These are phyloP conservation scores for Epichloe brachyelytri DNA, from an alignment of 2,329 filamentous ascomycete genomes.

Conservation along the genomic window DNA sequence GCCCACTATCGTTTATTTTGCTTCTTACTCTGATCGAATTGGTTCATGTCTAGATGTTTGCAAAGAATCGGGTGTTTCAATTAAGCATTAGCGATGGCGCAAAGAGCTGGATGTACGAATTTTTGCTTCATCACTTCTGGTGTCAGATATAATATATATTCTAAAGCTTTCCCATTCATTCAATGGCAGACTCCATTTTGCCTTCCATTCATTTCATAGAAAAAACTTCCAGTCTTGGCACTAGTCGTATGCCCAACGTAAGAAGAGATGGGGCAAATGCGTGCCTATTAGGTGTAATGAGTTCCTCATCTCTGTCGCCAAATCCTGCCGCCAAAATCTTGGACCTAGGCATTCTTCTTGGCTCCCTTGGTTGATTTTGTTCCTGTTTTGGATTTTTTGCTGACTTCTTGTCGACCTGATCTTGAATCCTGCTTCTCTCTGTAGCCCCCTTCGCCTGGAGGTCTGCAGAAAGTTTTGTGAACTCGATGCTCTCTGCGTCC, in stretches of 20 bases:
- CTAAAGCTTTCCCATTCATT: background rate
- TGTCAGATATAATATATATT: background rate
- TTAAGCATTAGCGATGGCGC: background rate
- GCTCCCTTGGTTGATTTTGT: background rate
- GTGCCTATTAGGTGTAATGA: background rate
- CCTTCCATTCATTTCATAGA: background rate
- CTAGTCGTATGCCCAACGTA: too few relatives aligned
- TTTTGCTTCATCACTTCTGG: background rate
- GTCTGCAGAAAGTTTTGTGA: slow-evolving; percentile 48
- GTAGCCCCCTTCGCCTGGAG: slow-evolving; percentile 54
- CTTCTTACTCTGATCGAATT: too few relatives aligned
- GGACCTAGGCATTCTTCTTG: slow-evolving; percentile 2
- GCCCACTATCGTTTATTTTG: too few relatives aligned
- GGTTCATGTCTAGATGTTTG: too few relatives aligned
- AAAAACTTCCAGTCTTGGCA: too few relatives aligned
- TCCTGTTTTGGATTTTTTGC: slow-evolving; percentile 35
- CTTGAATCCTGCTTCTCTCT: slow-evolving; percentile 64
- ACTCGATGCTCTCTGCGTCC: slow-evolving; percentile 63
- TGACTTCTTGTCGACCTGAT: slow-evolving; percentile 64
- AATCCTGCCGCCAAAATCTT: background rate
- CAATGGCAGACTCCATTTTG: background rate
- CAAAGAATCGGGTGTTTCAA: background rate
- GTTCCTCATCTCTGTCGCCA: background rate
- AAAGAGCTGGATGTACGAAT: background rate
- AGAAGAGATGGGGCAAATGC: too few relatives aligned